Base-by-base conservation (phyloP, 371 early-diverging fungal genomes). In the Mucor racemosus region DNA sequence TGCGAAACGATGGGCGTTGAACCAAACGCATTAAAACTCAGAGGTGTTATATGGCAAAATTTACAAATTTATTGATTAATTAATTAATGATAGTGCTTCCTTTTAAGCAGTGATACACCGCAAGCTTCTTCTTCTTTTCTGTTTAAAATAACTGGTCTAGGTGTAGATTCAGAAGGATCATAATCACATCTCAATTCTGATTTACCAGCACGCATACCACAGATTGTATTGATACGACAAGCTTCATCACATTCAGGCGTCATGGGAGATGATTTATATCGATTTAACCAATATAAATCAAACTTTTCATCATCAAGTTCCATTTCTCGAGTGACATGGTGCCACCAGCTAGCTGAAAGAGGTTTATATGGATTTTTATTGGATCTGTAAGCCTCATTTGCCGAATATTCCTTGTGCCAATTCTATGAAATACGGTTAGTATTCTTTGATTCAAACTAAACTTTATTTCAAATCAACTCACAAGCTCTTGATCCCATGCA, bases 341-440 rank as follows among this genome's bases (percentile, higher is more conserved):
- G 88, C 88, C 88, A 88, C 88, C 88, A 88, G 10, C 71, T 69
- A 2, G 88, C 75, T 17, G 76, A 71, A 44, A 88, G 58, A 0
- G 87, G 86, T 38, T 61, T 34, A 14, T 38, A 48, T 39, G 9
- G 17, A 26, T 65, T 50, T 7, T 38, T 11, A 3, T 17, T 21
- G 19, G 66, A 78, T 19, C 68, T 58, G 40, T 81, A 87, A 21
- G 79, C 71, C 38, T 83, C 63, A 55, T 79, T 69, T 19, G 88
- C 86, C 62, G 85, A 84, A 62, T 88, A 88, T 67, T 86, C 86
- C n/a, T 80, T 53, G 65, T 86, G 82, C 88, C 88, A 88, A 68
- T 84, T 80, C 75, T 86, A 78, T 0, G 55, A 34, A 21, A 59
- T 8, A 50, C 13, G 11, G 34, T 67, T 15, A 69, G 42, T 56